Evolutionary conservation across 768 basidiomycete genomes (phyloP).

Genomic region (Boletus pseudopeckii): DNA sequence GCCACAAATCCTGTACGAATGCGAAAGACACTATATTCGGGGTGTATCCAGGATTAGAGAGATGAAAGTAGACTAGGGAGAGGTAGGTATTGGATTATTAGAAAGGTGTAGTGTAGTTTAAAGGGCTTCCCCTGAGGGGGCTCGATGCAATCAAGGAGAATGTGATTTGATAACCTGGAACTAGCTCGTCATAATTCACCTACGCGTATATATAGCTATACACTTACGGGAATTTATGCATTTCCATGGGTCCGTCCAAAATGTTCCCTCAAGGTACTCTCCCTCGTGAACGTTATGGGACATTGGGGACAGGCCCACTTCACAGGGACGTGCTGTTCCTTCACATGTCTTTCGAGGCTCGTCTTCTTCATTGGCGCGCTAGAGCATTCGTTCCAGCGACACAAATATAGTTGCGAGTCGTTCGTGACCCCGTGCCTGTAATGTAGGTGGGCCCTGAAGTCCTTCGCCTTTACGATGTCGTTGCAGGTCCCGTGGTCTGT

Average conservation of each 20-base stretch:
- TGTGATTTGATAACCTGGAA: background rate
- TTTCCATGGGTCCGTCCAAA: background rate
- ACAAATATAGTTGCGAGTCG: background rate
- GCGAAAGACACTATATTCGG: background rate
- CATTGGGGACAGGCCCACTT: constrained; percentile 13
- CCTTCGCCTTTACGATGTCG: background rate
- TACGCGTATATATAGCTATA: background rate
- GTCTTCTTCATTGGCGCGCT: background rate
- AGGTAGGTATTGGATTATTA: background rate
- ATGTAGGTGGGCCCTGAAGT: constrained; percentile 7
- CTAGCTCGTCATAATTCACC: background rate
- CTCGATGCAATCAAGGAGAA: background rate
- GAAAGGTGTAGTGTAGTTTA: background rate
- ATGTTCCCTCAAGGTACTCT: background rate
- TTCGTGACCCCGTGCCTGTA: background rate
- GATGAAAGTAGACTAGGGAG: background rate
- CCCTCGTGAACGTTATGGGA: background rate
- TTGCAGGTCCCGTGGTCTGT: background rate
- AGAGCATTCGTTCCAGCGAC: constrained; percentile 8
- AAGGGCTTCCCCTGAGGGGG: background rate
- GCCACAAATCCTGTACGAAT: background rate
- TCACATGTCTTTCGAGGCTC: constrained; percentile 8
- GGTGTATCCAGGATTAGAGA: background rate
- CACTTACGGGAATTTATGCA: background rate
- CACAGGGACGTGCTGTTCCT: constrained; percentile 9